Conservation (phyloP, 2,329 filamentous ascomycete genomes). For the Diplodia mutila region DNA sequence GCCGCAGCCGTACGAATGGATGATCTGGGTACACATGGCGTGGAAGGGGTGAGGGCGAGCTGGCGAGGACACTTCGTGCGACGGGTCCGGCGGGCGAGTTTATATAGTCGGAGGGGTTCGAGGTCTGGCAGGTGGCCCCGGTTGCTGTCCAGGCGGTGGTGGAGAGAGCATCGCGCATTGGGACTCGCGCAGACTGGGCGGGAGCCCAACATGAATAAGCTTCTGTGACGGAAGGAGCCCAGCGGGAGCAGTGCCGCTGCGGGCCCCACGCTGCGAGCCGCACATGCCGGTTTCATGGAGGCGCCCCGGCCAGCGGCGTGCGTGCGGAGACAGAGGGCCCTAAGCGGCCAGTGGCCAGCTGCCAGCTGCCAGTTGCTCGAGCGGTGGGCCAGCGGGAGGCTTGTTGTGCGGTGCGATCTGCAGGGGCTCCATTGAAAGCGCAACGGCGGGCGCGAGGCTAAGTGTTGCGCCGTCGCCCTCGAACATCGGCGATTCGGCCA, state of each 20-base stretch:
- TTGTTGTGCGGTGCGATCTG: conserved; percentile 8
- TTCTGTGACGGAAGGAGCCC: conserved; percentile 8
- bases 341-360: neutral
- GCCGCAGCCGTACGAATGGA: conserved; percentile 53
- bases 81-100: conserved; percentile 29
- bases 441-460: conserved; percentile 3
- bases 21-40: conserved; percentile 52
- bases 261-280: conserved; percentile 7
- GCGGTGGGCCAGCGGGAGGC: neutral
- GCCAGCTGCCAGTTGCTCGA: neutral
- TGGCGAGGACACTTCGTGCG: conserved; percentile 3
- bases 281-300: conserved; percentile 1
- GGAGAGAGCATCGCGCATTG: conserved; percentile 21
- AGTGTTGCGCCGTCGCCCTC: neutral
- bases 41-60: conserved; percentile 20
- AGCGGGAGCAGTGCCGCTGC: neutral
- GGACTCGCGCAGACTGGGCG: conserved; percentile 23
- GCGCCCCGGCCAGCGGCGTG: neutral
- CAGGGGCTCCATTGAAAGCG: conserved; percentile 13
- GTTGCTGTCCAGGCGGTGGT: conserved; percentile 17
- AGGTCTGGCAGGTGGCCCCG: conserved; percentile 10
- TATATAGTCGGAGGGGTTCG: conserved; percentile 7
- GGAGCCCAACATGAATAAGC: conserved; percentile 8
- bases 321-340: neutral
- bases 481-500: conserved; percentile 5